Evolutionary conservation across 2,329 filamentous ascomycete genomes (phyloP).

Genomic region (Venturia aucupariae): DNA sequence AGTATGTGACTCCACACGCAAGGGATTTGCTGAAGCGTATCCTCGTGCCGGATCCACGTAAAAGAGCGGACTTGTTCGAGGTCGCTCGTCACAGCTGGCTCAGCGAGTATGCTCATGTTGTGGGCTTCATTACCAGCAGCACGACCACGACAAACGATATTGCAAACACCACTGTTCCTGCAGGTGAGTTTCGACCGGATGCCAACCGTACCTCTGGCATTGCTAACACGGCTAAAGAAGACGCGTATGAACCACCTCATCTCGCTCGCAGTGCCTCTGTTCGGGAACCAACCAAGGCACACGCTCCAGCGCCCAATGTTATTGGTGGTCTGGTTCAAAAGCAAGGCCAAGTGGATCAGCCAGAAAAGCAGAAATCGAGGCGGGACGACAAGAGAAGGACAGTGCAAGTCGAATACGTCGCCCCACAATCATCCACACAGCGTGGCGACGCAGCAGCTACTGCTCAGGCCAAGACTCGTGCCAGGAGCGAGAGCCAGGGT

Average conservation of each 20-base stretch:
- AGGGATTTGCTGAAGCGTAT: slow-evolving; percentile 87
- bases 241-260: slow-evolving; percentile 48
- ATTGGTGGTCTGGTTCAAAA: slow-evolving; percentile 59
- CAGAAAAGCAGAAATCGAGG: slow-evolving; percentile 54
- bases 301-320: slow-evolving; percentile 32
- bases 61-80: slow-evolving; percentile 92
- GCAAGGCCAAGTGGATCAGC: slow-evolving; percentile 63
- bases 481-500: slow-evolving; percentile 46
- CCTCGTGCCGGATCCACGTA: slow-evolving; percentile 86
- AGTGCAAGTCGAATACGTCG: slow-evolving; percentile 95
- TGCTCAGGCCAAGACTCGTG: slow-evolving; percentile 37
- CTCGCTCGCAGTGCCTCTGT: slow-evolving; percentile 87
- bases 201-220: neutral
- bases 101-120: slow-evolving; percentile 92
- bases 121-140: slow-evolving; percentile 93
- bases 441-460: slow-evolving; percentile 49
- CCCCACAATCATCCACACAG: slow-evolving; percentile 76
- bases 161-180: slow-evolving; percentile 62
- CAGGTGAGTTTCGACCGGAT: slow-evolving; percentile 36
- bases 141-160: slow-evolving; percentile 83
- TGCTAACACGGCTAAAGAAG: slow-evolving; percentile 28
- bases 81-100: slow-evolving; percentile 97
- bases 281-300: slow-evolving; percentile 64
- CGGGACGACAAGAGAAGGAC: slow-evolving; percentile 88
- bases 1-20: slow-evolving; percentile 96